These are phyloP conservation scores for Theobroma cacao DNA, from an alignment of 345 rosid species.

Conservation along the genomic window DNA sequence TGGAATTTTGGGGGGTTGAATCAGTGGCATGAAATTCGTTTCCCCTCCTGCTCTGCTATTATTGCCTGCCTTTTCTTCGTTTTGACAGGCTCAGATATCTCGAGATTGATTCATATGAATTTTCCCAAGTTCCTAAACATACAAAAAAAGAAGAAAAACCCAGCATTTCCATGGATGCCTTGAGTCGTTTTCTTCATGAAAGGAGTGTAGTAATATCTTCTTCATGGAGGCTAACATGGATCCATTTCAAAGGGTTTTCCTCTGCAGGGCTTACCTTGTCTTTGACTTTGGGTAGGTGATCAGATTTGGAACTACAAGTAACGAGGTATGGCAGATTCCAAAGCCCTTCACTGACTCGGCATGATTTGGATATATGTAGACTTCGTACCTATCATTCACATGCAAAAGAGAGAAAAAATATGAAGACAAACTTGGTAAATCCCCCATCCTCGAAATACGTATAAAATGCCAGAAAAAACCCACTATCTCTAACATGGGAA, in stretches of 20 bases:
- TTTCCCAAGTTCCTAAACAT: not conserved
- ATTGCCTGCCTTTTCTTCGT: not conserved
- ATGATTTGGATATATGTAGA: not conserved
- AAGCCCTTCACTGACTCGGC: not conserved
- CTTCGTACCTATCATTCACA: conserved; percentile 17
- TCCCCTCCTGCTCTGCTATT: not conserved
- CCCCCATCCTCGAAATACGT: not conserved
- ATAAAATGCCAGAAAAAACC: not conserved
- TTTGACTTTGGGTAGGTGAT: conserved; percentile 3
- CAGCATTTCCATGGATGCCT: no score
- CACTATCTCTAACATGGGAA: not conserved
- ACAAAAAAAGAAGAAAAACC: no score
- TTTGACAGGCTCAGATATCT: conserved; percentile 11
- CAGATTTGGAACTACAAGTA: not conserved
- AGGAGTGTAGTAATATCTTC: no score
- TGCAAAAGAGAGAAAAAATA: not conserved
- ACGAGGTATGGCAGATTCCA: not conserved
- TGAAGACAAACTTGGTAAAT: conserved; percentile 3
- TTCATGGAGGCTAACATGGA: not conserved
- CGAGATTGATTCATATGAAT: not conserved
- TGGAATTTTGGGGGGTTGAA: not conserved
- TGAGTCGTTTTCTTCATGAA: no score
- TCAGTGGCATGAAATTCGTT: not conserved
- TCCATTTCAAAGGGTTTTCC: not conserved
- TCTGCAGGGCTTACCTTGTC: not conserved